These are phyloP conservation scores for Acacia confusa DNA, from an alignment of 306 rosid genomes.

Conservation along the genomic window DNA sequence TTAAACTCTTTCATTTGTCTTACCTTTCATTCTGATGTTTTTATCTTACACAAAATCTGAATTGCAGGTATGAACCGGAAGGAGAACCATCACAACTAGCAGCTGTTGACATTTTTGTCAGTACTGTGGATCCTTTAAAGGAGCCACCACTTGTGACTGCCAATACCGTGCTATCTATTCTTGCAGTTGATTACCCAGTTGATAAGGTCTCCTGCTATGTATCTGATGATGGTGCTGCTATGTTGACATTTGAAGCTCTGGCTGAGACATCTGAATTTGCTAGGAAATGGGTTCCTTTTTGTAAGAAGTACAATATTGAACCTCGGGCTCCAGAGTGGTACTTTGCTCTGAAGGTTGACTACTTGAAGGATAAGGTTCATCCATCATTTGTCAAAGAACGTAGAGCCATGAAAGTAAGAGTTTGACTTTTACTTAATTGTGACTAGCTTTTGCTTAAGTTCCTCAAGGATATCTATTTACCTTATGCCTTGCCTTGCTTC, in stretches of 20 bases:
- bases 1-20: constrained; percentile 10
- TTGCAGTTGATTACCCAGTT: constrained; percentile 86
- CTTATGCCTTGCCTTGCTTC: constrained; percentile 13
- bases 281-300: constrained; percentile 87
- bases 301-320: constrained; percentile 74
- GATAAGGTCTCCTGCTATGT: constrained; percentile 93
- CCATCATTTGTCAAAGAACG: constrained; percentile 90
- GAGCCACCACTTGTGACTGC: constrained; percentile 97
- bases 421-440: constrained; percentile 1
- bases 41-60: constrained; percentile 18
- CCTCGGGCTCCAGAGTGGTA: constrained; percentile 97
- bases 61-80: constrained; percentile 80
- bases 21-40: constrained; percentile 11
- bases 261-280: constrained; percentile 88
- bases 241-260: constrained; percentile 86
- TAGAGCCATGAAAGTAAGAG: constrained; percentile 81
- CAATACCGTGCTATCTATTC: constrained; percentile 85
- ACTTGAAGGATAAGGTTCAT: constrained; percentile 87
- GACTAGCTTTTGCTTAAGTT: background rate
- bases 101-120: constrained; percentile 89
- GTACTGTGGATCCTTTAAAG: constrained; percentile 93
- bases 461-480: constrained; percentile 17
- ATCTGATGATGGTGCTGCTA: constrained; percentile 95
- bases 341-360: constrained; percentile 78
- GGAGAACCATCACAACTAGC: constrained; percentile 90